These are phyloP conservation scores for Trichoderma pleuroti DNA, from an alignment of 2,329 filamentous ascomycete species.

Conservation along the genomic window DNA sequence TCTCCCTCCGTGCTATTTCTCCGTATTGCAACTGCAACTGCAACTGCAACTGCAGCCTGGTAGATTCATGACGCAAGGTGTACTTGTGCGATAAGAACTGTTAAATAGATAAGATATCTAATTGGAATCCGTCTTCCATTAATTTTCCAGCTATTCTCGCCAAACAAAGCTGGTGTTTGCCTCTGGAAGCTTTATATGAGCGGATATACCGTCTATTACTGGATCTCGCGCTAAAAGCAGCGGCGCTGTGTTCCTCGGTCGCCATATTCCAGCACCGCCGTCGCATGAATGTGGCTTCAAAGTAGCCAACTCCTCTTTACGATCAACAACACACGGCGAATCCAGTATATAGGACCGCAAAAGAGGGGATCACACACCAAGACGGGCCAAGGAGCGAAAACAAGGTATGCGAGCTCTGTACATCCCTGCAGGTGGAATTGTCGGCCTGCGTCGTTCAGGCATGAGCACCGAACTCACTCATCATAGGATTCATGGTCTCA, in stretches of 20 bases:
- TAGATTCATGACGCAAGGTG: neutral
- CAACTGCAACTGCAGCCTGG: neutral
- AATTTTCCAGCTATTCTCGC: neutral
- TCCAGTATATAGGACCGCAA: neutral
- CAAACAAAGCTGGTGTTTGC: neutral
- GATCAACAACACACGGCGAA: neutral
- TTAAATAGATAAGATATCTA: neutral
- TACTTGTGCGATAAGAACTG: neutral
- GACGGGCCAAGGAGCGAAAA: neutral
- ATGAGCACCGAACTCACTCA: neutral
- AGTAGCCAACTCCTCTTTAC: neutral
- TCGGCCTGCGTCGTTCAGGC: neutral
- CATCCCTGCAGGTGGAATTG: neutral
- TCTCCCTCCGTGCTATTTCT: neutral
- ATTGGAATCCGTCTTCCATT: neutral
- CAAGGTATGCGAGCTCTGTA: neutral
- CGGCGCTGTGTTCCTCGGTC: neutral
- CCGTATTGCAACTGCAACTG: neutral
- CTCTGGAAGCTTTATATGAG: neutral
- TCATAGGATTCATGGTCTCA: conserved; percentile 18
- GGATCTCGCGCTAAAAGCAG: conserved; percentile 7
- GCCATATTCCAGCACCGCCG: neutral
- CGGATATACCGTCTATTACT: neutral
- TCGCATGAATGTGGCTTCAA: conserved; percentile 15
- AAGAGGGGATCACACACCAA: neutral